Evolutionary conservation across 2,329 filamentous ascomycete genomes (phyloP).

Genomic region (Diaporthe australafricana): DNA sequence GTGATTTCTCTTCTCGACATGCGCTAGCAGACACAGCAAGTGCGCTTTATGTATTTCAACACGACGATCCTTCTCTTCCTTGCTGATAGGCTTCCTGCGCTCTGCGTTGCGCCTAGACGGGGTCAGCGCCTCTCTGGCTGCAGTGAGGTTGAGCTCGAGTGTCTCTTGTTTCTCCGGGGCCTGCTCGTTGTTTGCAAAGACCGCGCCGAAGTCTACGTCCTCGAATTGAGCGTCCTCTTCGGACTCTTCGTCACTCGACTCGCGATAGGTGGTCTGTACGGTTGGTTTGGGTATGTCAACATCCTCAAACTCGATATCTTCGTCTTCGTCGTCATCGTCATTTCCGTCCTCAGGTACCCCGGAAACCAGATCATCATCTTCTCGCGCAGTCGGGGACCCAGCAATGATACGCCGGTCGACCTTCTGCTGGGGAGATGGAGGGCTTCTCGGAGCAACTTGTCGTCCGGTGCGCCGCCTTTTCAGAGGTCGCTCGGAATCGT

Average conservation of each 20-base stretch:
- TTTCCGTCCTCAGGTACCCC: conserved; percentile 43
- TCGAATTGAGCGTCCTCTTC: conserved; percentile 60
- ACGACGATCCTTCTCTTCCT: conserved; percentile 66
- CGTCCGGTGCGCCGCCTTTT: conserved; percentile 55
- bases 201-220: conserved; percentile 57
- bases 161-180: conserved; percentile 47
- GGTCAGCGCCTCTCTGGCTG: conserved; percentile 52
- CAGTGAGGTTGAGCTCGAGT: conserved; percentile 65
- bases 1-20: conserved; percentile 81
- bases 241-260: conserved; percentile 59
- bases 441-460: conserved; percentile 32
- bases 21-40: conserved; percentile 82
- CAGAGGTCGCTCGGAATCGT: conserved; percentile 51
- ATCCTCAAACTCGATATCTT: conserved; percentile 62
- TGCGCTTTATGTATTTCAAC: conserved; percentile 89
- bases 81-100: conserved; percentile 64
- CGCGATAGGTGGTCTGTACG: conserved; percentile 62
- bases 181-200: conserved; percentile 36
- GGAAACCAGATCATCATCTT: background rate
- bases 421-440: background rate
- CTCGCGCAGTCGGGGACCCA: background rate
- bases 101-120: conserved; percentile 49
- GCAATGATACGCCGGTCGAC: background rate
- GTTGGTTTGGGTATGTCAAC: conserved; percentile 59
- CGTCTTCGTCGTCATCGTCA: conserved; percentile 54